phyloP scores from a whole-genome alignment of 139 green algal genomes.

The Tetraselmis chui region DNA sequence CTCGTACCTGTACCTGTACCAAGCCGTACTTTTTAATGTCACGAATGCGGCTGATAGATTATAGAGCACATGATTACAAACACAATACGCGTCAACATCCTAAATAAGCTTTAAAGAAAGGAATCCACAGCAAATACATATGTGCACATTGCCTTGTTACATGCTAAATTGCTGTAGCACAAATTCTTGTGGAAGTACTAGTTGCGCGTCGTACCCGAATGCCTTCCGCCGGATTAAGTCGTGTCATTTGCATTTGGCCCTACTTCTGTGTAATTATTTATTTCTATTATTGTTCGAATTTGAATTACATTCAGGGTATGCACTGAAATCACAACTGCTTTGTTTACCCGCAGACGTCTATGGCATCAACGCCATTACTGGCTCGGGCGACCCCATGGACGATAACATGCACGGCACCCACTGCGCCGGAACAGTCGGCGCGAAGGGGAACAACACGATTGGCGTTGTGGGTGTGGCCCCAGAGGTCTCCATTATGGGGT shows the following conservation, averaged over 20 bases:
- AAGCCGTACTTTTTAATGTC: background rate
- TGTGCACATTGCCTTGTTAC: too few relatives aligned
- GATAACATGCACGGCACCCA: constrained; percentile 44
- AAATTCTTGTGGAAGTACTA: background rate
- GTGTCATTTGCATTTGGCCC: too few relatives aligned
- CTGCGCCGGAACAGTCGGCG: constrained; percentile 42
- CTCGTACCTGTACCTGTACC: background rate
- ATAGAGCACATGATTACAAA: background rate
- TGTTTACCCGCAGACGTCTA: background rate
- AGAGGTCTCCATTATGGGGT: constrained; percentile 37
- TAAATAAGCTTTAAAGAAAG: background rate
- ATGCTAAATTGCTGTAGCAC: background rate
- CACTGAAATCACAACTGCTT: too few relatives aligned
- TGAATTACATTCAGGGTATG: background rate
- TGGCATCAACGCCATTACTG: background rate
- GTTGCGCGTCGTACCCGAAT: too few relatives aligned
- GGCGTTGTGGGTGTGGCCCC: constrained; percentile 30
- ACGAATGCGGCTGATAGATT: too few relatives aligned
- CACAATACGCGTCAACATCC: background rate
- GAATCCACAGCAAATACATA: background rate
- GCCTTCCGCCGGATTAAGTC: too few relatives aligned
- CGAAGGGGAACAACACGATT: constrained; percentile 26
- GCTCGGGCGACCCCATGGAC: constrained; percentile 30
- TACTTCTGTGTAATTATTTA: background rate
- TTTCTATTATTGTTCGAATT: background rate